These are phyloP conservation scores for Daedaleopsis sinensis DNA, from an alignment of 768 basidiomycete genomes.

Conservation along the genomic window DNA sequence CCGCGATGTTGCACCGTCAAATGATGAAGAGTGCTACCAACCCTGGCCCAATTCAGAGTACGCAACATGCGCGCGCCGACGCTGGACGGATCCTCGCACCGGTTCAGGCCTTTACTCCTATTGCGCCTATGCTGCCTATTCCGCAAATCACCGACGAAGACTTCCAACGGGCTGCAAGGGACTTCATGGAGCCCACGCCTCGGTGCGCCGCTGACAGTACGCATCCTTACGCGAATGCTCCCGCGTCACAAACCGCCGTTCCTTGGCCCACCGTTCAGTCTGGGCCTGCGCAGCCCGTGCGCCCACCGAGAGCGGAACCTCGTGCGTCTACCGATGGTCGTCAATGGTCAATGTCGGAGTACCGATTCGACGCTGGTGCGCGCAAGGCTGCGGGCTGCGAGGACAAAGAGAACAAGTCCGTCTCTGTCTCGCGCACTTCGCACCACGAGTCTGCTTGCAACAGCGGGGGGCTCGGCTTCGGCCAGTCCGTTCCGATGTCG, in stretches of 20 bases:
- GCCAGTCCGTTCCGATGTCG: conserved; percentile 38
- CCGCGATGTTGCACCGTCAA: conserved; percentile 9
- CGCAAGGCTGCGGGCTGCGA: conserved; percentile 16
- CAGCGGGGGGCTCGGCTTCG: conserved; percentile 37
- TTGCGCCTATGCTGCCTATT: conserved; percentile 32
- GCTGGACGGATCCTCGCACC: conserved; percentile 27
- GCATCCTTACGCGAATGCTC: conserved; percentile 13
- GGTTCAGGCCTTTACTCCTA: conserved; percentile 21
- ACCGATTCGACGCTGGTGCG: conserved; percentile 11
- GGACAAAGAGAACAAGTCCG: conserved; percentile 44
- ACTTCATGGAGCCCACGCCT: conserved; percentile 40
- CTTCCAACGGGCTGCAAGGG: background rate
- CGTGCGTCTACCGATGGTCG: background rate
- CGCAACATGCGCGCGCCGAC: conserved; percentile 11
- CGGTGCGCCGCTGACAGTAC: conserved; percentile 44
- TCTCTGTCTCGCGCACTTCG: conserved; percentile 27
- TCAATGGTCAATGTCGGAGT: conserved; percentile 13
- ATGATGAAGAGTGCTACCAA: background rate
- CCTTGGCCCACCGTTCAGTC: conserved; percentile 19
- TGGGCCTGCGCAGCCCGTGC: background rate
- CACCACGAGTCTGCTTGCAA: conserved; percentile 23
- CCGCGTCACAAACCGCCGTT: conserved; percentile 15
- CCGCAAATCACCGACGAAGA: background rate
- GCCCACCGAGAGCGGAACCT: background rate
- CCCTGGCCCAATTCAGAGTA: conserved; percentile 6